Evolutionary conservation across 2,329 filamentous ascomycete species (phyloP).

Genomic region (Rutstroemia sp.): DNA sequence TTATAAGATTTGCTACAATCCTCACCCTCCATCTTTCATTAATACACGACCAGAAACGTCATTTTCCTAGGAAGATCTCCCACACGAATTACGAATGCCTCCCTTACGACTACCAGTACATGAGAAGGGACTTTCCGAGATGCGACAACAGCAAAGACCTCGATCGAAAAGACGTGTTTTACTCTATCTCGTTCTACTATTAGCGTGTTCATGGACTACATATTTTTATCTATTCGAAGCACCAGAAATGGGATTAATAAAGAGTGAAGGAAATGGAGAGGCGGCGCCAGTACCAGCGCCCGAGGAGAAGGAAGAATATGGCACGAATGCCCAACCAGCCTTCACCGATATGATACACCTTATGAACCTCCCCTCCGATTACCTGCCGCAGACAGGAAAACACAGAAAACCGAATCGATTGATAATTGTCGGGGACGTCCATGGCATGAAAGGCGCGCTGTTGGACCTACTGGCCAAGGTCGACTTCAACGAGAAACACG

Average conservation of each 20-base stretch:
- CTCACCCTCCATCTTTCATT: neutral
- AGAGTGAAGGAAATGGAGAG: neutral
- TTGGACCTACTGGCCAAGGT: conserved; percentile 59
- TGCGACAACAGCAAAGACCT: neutral
- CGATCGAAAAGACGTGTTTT: conserved; percentile 2
- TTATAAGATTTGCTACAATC: neutral
- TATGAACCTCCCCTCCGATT: conserved; percentile 23
- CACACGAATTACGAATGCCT: neutral
- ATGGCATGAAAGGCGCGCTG: conserved; percentile 71
- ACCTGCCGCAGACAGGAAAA: conserved; percentile 28
- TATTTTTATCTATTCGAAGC: neutral
- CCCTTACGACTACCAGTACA: neutral
- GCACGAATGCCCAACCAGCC: conserved; percentile 15
- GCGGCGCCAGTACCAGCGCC: neutral
- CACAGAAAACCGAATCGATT: conserved; percentile 48
- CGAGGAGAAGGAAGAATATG: conserved; percentile 7
- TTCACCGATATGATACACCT: conserved; percentile 25
- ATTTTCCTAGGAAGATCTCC: neutral
- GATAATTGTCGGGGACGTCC: conserved; percentile 83
- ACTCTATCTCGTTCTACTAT: neutral
- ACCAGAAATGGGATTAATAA: neutral
- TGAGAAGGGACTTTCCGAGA: neutral
- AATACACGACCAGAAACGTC: neutral
- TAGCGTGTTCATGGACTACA: conserved; percentile 3
- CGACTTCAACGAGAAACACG: conserved; percentile 52